Percentiles rank a stretch among this genome's conserved stretches.
phyloP scores from a whole-genome alignment of 768 basidiomycete species.

The Trametopsis cervina region DNA sequence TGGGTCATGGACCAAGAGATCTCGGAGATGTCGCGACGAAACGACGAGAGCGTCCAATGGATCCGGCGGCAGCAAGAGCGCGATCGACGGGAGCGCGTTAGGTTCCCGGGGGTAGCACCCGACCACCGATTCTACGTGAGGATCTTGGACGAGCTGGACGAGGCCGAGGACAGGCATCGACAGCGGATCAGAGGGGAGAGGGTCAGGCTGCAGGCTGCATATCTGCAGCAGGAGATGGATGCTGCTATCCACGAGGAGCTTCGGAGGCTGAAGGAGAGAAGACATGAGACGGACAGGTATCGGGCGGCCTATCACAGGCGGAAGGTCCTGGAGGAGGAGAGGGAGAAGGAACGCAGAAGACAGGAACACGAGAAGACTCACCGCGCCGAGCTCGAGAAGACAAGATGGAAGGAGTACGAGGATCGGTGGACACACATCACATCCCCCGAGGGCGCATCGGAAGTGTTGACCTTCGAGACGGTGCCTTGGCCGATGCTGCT shows the following conservation, averaged over 20 bases:
- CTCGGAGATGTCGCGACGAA: conserved; percentile 34
- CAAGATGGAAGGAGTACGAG: conserved; percentile 64
- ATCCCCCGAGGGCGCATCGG: conserved; percentile 23
- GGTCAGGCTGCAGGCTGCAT: conserved; percentile 42
- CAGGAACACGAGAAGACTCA: conserved; percentile 36
- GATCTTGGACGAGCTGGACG: conserved; percentile 46
- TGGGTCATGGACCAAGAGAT: conserved; percentile 49
- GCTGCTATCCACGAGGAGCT: conserved; percentile 20
- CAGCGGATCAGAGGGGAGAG: conserved; percentile 27
- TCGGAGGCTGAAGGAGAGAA: conserved; percentile 15
- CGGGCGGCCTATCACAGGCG: conserved; percentile 31
- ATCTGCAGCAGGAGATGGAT: conserved; percentile 13
- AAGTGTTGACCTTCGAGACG: conserved; percentile 46
- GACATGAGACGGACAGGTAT: conserved; percentile 17
- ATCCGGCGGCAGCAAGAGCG: conserved; percentile 48
- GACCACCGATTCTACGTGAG: conserved; percentile 28
- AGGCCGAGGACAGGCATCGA: conserved; percentile 34
- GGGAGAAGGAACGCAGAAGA: conserved; percentile 30
- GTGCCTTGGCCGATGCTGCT: conserved; percentile 67
- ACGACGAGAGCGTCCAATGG: conserved; percentile 57
- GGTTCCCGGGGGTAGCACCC: conserved; percentile 18
- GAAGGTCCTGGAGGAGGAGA: conserved; percentile 31
- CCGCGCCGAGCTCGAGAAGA: conserved; percentile 37
- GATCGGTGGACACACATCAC: conserved; percentile 50
- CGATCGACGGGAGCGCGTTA: conserved; percentile 21